Conservation (phyloP, 23 red algal genomes). For the Cyanidioschyzon merolae region DNA sequence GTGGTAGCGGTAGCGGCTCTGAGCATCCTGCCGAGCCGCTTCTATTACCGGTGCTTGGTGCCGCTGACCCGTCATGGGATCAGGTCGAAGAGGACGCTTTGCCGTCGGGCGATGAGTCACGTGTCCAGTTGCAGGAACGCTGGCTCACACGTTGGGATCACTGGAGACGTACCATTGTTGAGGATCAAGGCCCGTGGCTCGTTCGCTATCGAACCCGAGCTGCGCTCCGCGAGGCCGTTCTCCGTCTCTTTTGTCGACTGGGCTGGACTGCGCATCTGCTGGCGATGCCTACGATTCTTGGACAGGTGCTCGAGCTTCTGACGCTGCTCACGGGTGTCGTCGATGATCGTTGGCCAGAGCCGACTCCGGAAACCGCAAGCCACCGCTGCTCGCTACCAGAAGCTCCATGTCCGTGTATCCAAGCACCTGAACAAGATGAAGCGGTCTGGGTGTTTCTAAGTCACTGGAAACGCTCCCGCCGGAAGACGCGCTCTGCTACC, state of each 20-base stretch:
- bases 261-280: not conserved
- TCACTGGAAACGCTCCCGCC: not conserved
- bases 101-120: too few relatives aligned
- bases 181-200: not conserved
- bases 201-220: not conserved
- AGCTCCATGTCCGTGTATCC: too few relatives aligned
- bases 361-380: not conserved
- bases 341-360: not conserved
- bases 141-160: not conserved
- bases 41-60: too few relatives aligned
- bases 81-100: slow-evolving; percentile 34
- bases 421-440: too few relatives aligned
- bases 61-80: not conserved
- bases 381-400: not conserved
- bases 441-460: not conserved
- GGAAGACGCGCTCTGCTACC: not conserved
- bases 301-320: not conserved
- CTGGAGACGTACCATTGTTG: not conserved
- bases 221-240: not conserved
- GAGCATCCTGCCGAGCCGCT: too few relatives aligned
- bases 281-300: not conserved
- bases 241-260: not conserved
- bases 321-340: not conserved
- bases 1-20: too few relatives aligned
- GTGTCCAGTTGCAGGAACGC: too few relatives aligned